phyloP scores from a whole-genome alignment of 2,329 filamentous ascomycete species.

The Curvularia sp. region DNA sequence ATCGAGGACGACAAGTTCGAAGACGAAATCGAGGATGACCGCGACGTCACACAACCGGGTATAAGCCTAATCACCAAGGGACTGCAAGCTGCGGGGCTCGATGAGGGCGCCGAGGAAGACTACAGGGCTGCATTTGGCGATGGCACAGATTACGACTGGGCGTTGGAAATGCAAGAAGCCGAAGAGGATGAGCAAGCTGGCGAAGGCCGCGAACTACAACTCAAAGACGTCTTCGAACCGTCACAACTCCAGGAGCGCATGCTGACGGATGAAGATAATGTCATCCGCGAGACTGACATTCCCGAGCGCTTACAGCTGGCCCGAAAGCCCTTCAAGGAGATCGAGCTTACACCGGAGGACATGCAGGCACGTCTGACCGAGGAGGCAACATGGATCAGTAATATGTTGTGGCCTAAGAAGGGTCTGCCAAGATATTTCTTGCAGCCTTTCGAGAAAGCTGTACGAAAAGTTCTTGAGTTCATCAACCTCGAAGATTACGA shows the following conservation, averaged over 20 bases:
- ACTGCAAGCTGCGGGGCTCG: slow-evolving; percentile 82
- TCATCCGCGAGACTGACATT: slow-evolving; percentile 85
- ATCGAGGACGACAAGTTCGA: slow-evolving; percentile 89
- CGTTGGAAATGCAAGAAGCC: slow-evolving; percentile 84
- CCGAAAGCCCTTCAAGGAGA: slow-evolving; percentile 83
- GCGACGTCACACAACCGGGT: slow-evolving; percentile 83
- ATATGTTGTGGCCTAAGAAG: slow-evolving; percentile 89
- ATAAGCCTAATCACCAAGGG: slow-evolving; percentile 72
- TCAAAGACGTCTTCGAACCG: slow-evolving; percentile 98
- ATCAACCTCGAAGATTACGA: slow-evolving; percentile 94
- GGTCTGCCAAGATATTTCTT: slow-evolving; percentile 74
- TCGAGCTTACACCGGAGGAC: slow-evolving; percentile 81
- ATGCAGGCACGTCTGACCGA: slow-evolving; percentile 70
- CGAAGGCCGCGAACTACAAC: slow-evolving; percentile 83
- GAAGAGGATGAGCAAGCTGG: slow-evolving; percentile 78
- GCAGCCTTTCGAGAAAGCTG: slow-evolving; percentile 83
- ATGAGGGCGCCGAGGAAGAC: slow-evolving; percentile 91
- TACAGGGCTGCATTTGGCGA: slow-evolving; percentile 97
- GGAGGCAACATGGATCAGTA: slow-evolving; percentile 90
- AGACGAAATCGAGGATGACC: slow-evolving; percentile 84
- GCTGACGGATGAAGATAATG: slow-evolving; percentile 93
- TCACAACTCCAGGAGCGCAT: slow-evolving; percentile 93
- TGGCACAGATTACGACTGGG: slow-evolving; percentile 95
- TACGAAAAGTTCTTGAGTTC: slow-evolving; percentile 92
- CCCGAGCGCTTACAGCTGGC: slow-evolving; percentile 95